Base-by-base conservation (phyloP, 164 flowering plant genomes). In the Litsea cubeba region DNA sequence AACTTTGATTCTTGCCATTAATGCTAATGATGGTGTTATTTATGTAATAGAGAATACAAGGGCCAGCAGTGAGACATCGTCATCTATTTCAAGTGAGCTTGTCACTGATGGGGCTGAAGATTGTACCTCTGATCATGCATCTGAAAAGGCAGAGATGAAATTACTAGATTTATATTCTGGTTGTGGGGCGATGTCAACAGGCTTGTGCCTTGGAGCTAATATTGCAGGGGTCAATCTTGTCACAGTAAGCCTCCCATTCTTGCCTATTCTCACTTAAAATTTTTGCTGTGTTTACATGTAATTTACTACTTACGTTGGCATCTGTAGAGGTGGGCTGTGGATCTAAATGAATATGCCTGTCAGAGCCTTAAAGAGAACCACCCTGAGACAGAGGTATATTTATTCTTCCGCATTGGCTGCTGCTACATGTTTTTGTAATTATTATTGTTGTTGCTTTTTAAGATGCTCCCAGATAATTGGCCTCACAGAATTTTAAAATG, bases 181-280 rank as follows among this genome's bases (percentile, higher is more conserved):
- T 1, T 95, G 99, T 81, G 99, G 98, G 17, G 98, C 86, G 1
- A 93, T 95, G 99, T 95, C 99, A 1, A 89, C 94, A 15, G 97
- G 99, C 0, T 71, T 95, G 6, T 91, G 97, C 65, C 76, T 88
- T 4, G 99, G 98, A 23, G 93, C 92, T 2, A 76, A 78, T 12
- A 62, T 84, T 20, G 65, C 82, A 50, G 87, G 86, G 22, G 71
- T 85, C 1, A 84, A 91, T 40, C 88, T 95, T 49, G 87, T 87
- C 0, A 92, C 97, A 4, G 99, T 95, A 80, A 81, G 93, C 82
- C 6, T 10, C 17, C 5, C 30, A 62, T 71, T 32, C 18, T 26
- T 65, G 18, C 28, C 15, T 49, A 1, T 2, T 17, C 11, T 58
- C 26, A 2, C 35, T 30, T 30, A 5, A 30, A 30, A 30, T 2